These are phyloP conservation scores for Lentinula aciculospora DNA, from an alignment of 768 basidiomycete species.

Conservation along the genomic window DNA sequence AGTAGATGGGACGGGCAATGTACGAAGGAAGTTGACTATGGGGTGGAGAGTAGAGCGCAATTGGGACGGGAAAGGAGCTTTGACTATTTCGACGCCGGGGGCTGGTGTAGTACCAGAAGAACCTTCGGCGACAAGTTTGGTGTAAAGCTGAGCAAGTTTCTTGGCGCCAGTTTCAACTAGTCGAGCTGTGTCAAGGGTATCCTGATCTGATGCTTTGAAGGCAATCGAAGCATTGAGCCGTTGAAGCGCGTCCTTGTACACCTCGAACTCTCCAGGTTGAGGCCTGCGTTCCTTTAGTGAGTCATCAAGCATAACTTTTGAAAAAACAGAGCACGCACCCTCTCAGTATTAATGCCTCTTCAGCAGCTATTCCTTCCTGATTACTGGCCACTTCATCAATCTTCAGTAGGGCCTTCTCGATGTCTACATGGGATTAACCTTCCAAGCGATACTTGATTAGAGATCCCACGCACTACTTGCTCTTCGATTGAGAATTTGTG, in stretches of 20 bases:
- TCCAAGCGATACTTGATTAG: background rate
- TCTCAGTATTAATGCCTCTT: slow-evolving; percentile 73
- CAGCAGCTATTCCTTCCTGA: slow-evolving; percentile 68
- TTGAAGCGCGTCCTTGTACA: slow-evolving; percentile 69
- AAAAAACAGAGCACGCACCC: slow-evolving; percentile 42
- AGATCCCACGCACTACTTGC: slow-evolving; percentile 53
- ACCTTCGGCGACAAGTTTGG: slow-evolving; percentile 83
- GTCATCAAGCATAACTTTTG: no score
- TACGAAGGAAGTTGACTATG: slow-evolving; percentile 63
- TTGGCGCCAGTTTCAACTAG: slow-evolving; percentile 80
- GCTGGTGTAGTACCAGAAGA: slow-evolving; percentile 69
- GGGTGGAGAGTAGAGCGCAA: slow-evolving; percentile 52
- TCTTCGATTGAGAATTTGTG: slow-evolving; percentile 68
- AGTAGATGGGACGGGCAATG: slow-evolving; percentile 69
- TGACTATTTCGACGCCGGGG: slow-evolving; percentile 50
- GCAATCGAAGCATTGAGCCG: slow-evolving; percentile 76
- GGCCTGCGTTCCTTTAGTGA: slow-evolving; percentile 38
- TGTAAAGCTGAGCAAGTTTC: slow-evolving; percentile 76
- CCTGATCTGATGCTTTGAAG: slow-evolving; percentile 59
- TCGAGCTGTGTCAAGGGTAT: slow-evolving; percentile 57
- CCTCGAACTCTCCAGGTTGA: slow-evolving; percentile 56
- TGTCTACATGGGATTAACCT: slow-evolving; percentile 41
- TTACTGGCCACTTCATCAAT: slow-evolving; percentile 76
- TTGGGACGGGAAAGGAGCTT: slow-evolving; percentile 48
- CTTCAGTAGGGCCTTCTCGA: slow-evolving; percentile 71